Conservation (phyloP, 176 grass and related monocot genomes). For the Aegilops sharonensis region DNA sequence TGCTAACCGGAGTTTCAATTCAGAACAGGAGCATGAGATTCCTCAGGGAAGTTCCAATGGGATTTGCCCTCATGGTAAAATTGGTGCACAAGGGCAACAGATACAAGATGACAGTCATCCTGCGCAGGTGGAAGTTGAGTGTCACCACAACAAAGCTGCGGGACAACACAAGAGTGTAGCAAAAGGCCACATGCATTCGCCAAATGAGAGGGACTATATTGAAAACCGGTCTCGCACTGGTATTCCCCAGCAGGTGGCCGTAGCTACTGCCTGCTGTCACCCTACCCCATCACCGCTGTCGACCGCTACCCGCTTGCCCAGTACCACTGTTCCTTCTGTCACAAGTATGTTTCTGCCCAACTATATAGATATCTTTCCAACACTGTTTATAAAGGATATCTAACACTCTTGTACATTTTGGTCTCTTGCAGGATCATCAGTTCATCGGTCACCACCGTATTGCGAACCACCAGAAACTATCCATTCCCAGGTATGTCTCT, state of each 20-base stretch:
- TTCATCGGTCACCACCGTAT: not conserved
- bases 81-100: not conserved
- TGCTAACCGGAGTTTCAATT: not conserved
- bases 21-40: slow-evolving; percentile 13
- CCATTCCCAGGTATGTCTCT: slow-evolving; percentile 18
- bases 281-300: not conserved
- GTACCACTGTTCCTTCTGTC: slow-evolving; percentile 12
- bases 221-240: not conserved
- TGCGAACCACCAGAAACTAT: not conserved
- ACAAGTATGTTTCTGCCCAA: slow-evolving; percentile 20
- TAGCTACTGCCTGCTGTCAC: not conserved
- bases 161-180: not conserved
- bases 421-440: not conserved
- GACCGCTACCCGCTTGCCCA: not conserved
- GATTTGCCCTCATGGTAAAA: not conserved
- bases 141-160: not conserved
- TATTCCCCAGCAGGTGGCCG: not conserved
- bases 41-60: slow-evolving; percentile 7
- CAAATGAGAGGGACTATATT: not conserved
- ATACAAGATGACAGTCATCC: slow-evolving; percentile 2
- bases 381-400: not conserved
- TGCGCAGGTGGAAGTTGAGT: not conserved
- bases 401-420: not conserved
- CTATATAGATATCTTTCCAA: slow-evolving; percentile 10
- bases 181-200: not conserved